Evolutionary conservation across 371 early-diverging fungal species (phyloP), one percentile per base, ranked within the genome.

Genomic region (Mortierella sp.): DNA sequence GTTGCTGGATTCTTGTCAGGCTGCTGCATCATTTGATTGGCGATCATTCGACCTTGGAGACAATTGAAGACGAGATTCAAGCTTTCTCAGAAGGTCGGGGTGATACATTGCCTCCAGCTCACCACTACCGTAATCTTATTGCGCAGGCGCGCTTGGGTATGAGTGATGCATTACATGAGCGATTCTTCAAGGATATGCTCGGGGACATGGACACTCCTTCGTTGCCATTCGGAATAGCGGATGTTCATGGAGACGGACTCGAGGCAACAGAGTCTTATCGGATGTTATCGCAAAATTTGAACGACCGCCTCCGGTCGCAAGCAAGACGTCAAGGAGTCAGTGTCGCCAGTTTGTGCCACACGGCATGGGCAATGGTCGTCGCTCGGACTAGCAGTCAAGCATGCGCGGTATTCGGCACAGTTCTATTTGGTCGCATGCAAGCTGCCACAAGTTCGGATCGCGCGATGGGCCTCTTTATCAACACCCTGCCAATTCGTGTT

Each of bases 51-150:
- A 56, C 64, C 9, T 17, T 56, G 2, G 56, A 64, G 1, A 1
- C 32, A 6, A 28, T 64, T 30, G 11, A 56, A 0, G 7, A 19
- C 9, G 63, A 62, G 53, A 54, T 54, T 21, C 9, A 54, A 21
- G 63, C 63, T 5, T 47, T 62, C 48, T 15, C 47, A 11, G 37
- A 53, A 6, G 55, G 54, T 27, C 63, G 49, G 14, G 55, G 49
- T 26, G 55, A 46, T 26, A 26, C 49, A 5, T 39, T 62, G 15
- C 63, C 63, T 34, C 8, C 47, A 6, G 17, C 55, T n/a, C 48
- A 62, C 26, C 64, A 47, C 12, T 64, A 42, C 64, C 64, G 64
- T 30, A 64, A 64, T 24, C 31, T 64, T 21, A 56, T 64, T 32
- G 64, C 64, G 11, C 64, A 64, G 14, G 30, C 46, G 2, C 50